phyloP scores from a whole-genome alignment of 148 eudicot species.

The Camellia sinensis region DNA sequence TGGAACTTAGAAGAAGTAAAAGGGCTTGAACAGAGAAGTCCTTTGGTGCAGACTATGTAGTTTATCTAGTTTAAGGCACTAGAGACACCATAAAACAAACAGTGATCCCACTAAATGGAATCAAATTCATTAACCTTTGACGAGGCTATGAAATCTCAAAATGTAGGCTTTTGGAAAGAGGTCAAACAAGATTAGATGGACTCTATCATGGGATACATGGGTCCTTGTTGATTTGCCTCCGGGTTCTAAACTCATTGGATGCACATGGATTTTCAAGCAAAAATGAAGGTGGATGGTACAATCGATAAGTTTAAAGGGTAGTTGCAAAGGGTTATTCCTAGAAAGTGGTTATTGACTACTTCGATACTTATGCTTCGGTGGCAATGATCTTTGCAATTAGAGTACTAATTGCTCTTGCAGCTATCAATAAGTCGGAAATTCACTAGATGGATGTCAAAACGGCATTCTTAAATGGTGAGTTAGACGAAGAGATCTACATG shows the following conservation, averaged over 20 bases:
- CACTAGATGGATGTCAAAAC: neutral
- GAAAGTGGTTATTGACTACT: neutral
- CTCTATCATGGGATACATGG: neutral
- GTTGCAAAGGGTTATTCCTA: neutral
- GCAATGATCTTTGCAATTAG: neutral
- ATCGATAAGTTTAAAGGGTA: conserved; percentile 8
- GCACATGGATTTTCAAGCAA: too few relatives aligned
- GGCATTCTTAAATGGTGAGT: neutral
- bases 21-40: neutral
- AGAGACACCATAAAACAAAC: too few relatives aligned
- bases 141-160: too few relatives aligned
- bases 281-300: too few relatives aligned
- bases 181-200: conserved; percentile 9
- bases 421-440: neutral
- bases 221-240: too few relatives aligned
- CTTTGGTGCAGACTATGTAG: too few relatives aligned
- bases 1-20: neutral
- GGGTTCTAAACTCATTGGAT: too few relatives aligned
- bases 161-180: conserved; percentile 14
- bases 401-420: neutral
- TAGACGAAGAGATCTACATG: neutral
- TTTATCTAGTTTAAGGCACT: too few relatives aligned
- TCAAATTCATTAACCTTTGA: neutral
- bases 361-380: neutral
- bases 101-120: neutral